Evolutionary conservation across 2,329 filamentous ascomycete genomes (phyloP).

Genomic region (Cyphellophora attinorum): DNA sequence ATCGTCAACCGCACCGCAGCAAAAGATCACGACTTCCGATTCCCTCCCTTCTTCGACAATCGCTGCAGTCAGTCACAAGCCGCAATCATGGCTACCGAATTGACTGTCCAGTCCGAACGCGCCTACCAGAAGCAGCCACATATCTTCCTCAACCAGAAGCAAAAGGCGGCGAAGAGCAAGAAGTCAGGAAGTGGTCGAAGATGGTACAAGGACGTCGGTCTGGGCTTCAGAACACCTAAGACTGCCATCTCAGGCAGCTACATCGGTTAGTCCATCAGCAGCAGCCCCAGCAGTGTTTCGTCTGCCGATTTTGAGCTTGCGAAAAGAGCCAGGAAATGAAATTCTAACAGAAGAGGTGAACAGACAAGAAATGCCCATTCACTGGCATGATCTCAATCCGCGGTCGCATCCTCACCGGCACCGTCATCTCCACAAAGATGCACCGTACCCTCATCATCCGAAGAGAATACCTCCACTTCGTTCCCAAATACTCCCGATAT

Average conservation of each 20-base stretch:
- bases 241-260: constrained; percentile 97
- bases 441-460: constrained; percentile 99
- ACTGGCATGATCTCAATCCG: constrained; percentile 98
- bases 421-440: constrained; percentile 99
- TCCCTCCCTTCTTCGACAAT: constrained; percentile 20
- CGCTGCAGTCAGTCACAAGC: constrained; percentile 19
- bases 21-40: constrained; percentile 20
- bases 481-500: constrained; percentile 99
- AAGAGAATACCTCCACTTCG: constrained; percentile 99
- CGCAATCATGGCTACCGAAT: constrained; percentile 88
- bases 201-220: constrained; percentile 99
- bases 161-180: constrained; percentile 70
- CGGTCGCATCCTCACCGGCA: constrained; percentile 99
- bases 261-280: constrained; percentile 66
- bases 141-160: constrained; percentile 98
- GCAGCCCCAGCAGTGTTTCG: not conserved
- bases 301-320: not conserved
- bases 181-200: constrained; percentile 78
- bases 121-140: constrained; percentile 99
- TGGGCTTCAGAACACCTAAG: constrained; percentile 98
- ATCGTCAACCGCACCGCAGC: not conserved
- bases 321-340: constrained; percentile 4
- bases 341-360: constrained; percentile 20
- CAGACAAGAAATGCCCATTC: constrained; percentile 99
- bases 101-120: constrained; percentile 99